Evolutionary conservation across 1,284 basidiomycete species (phyloP), one percentile per base, ranked within the genome.

Genomic region (Apiotrichum gracile): DNA sequence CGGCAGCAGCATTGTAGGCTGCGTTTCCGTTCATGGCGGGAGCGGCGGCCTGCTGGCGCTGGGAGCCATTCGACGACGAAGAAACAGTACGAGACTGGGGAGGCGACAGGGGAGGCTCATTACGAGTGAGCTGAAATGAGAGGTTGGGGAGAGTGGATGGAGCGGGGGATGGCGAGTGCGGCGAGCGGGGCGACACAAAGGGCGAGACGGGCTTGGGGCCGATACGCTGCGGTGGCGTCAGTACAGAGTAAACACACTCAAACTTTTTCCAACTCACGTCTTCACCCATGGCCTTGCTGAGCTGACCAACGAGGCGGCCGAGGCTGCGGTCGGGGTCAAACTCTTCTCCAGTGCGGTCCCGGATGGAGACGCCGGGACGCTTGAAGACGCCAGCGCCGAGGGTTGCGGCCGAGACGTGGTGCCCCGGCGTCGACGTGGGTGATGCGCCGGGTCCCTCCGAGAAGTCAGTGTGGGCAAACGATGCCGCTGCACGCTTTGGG

Each of bases 241-340:
- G 50, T 34, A 25, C 22, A 6, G 13, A 25, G 19, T 16, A 12
- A 25, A 26, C 12, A 24, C 10, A 21, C 22, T 21, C 3, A 13
- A 25, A 40, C 19, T 25, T 13, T 4, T 16, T 10, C 37, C 27
- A 16, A 64, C 65, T 61, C 47, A 68, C 68, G 38, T 63, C 63
- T 19, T 59, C 58, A n/a, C 60, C 63, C 65, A 68, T 70, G 22
- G 63, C 67, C 59, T 61, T 69, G 17, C 69, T 69, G 12, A 74
- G 54, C 47, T 75, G 68, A 37, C 69, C 67, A 9, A 74, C 66
- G 17, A 76, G 62, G 38, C 83, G 82, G 55, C 86, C 82, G 24
- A 92, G 70, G 16, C 86, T 86, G 39, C 90, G 78, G 46, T 92
- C 89, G 2, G 89, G 88, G 68, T 92, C 89, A 62, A 88, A 92